A percentile compares a stretch with the other conserved stretches of the same genome.
Evolutionary conservation across 306 rosid species (phyloP).

Genomic region (Quercus gilva): DNA sequence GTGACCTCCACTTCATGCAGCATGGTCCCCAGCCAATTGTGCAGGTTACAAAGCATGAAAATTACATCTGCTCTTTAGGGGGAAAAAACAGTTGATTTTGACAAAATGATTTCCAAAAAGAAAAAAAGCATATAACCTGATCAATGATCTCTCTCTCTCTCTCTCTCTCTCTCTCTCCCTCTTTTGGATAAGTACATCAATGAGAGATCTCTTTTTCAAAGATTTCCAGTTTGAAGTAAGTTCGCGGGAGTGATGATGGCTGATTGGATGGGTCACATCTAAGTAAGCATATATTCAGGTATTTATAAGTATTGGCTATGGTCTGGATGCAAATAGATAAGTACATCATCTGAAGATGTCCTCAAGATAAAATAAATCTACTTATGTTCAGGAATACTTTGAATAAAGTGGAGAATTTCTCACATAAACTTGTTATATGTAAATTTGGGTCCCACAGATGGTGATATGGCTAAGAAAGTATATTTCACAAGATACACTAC

Average conservation of each 20-base stretch:
- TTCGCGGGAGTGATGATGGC: neutral
- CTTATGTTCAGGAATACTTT: neutral
- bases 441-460: neutral
- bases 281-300: neutral
- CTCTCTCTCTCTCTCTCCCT: too few species aligned
- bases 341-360: neutral
- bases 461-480: neutral
- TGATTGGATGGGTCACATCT: neutral
- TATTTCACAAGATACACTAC: neutral
- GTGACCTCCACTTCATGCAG: too few species aligned
- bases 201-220: neutral
- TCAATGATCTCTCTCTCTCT: neutral
- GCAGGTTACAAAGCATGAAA: neutral
- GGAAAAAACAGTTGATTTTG: neutral
- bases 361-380: neutral
- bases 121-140: neutral
- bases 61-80: neutral
- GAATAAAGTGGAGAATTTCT: neutral
- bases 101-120: neutral
- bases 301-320: neutral
- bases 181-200: too few species aligned
- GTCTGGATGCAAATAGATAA: neutral
- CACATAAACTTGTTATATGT: neutral
- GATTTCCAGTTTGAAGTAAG: neutral
- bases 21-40: too few species aligned